Percentiles rank a stretch among this genome's conserved stretches.
Evolutionary conservation across 2,329 filamentous ascomycete species (phyloP).

Genomic region (Neospermospora avenae): DNA sequence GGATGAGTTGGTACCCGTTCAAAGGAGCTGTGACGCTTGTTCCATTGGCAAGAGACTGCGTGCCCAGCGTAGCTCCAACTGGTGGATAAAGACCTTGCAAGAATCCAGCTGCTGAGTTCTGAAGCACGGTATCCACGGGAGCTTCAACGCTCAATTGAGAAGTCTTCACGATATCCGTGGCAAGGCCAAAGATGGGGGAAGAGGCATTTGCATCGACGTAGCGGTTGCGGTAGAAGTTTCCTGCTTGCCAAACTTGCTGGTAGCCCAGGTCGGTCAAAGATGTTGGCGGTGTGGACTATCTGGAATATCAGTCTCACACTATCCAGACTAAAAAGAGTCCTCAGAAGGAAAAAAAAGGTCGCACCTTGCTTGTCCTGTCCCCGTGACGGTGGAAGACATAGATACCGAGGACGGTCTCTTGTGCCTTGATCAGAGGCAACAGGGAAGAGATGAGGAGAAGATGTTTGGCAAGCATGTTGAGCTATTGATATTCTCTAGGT

Average conservation of each 20-base stretch:
- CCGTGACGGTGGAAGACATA: conserved; percentile 91
- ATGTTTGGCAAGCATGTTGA: conserved; percentile 37
- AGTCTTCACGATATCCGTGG: conserved; percentile 60
- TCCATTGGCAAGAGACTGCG: conserved; percentile 69
- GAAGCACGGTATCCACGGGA: conserved; percentile 72
- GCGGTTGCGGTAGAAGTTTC: conserved; percentile 69
- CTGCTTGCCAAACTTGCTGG: conserved; percentile 68
- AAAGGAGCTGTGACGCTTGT: conserved; percentile 64
- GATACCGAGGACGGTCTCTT: conserved; percentile 56
- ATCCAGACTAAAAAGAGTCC: too few species aligned
- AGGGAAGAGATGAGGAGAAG: conserved; percentile 42
- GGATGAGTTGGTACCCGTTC: conserved; percentile 80
- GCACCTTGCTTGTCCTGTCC: conserved; percentile 74
- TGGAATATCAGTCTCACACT: too few species aligned
- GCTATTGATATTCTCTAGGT: background rate
- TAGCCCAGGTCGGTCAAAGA: conserved; percentile 78
- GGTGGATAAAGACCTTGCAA: conserved; percentile 86
- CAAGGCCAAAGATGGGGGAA: conserved; percentile 63
- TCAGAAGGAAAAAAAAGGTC: too few species aligned
- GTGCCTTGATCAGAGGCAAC: conserved; percentile 34
- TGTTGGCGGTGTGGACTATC: conserved; percentile 59
- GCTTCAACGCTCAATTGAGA: conserved; percentile 70
- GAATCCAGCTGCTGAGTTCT: conserved; percentile 76
- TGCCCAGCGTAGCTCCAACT: conserved; percentile 49
- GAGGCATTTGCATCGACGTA: conserved; percentile 64